Base-by-base conservation (phyloP, 2,329 filamentous ascomycete species). In the Talaromyces atroroseus region DNA sequence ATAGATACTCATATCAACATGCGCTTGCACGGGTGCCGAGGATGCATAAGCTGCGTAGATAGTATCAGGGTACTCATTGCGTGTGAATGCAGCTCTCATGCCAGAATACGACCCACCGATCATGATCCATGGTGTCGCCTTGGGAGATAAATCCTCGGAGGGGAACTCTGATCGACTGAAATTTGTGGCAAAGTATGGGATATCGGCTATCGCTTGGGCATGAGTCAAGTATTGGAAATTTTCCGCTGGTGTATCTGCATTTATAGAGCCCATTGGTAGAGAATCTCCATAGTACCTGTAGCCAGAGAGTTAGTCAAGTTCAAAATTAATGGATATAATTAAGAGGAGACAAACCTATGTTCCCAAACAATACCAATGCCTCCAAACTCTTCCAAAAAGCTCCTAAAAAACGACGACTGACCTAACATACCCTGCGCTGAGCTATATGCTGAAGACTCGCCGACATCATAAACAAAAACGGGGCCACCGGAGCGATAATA, bases 401-500 rank as follows among this genome's bases (percentile, higher is more conserved):
- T 55, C 5, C 51, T 59, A 26, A 74, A 67, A 53, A 73, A 70
- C 0, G 67, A 66, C 12, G 61, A 61, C 2, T 61, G 58, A 46
- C 69, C 67, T 29, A 72, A 58, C 56, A 74, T 61, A 5, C 71
- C 57, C 46, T 76, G 73, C 1, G 71, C 74, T 23, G 76, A 69
- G 7, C 65, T 66, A 40, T 73, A 70, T 3, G 69, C 77, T 34
- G 64, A 66, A 1, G 72, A 68, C 61, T 81, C 79, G 38, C 79
- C 79, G 7, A 69, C 71, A 62, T 80, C 75, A 60, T 76, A 79
- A 7, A 79, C 62, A 58, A 76, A 76, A 0, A 81, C 72, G 1
- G 78, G 81, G 0, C 80, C 80, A 18, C 81, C 80, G 12, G 79
- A 71, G 59, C 78, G 75, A 63, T 82, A 83, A 65, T 81, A 81